These are phyloP conservation scores for Penicillium sp. DNA, from an alignment of 2,329 filamentous ascomycete genomes.

Conservation along the genomic window DNA sequence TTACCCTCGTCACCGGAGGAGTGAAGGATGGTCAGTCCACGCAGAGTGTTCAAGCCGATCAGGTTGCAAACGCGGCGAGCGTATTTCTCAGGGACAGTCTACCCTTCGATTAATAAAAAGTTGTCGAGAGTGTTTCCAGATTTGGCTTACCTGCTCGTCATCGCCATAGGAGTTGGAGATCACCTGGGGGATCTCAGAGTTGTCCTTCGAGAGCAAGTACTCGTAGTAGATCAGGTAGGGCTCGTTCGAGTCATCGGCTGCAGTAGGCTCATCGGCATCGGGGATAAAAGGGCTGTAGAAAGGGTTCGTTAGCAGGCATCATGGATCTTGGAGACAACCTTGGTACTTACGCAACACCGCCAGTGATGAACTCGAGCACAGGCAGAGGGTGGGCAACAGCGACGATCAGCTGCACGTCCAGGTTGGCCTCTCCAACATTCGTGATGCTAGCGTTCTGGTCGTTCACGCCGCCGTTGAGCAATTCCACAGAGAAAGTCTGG, in stretches of 20 bases:
- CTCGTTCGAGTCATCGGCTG: slow-evolving; percentile 61
- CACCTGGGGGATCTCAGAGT: slow-evolving; percentile 59
- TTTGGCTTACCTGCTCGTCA: slow-evolving; percentile 50
- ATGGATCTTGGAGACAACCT: background rate
- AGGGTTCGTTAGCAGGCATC: background rate
- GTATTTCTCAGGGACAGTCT: slow-evolving; percentile 63
- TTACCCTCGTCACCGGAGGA: slow-evolving; percentile 57
- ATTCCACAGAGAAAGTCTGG: slow-evolving; percentile 35
- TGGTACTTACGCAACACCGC: slow-evolving; percentile 48
- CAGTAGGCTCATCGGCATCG: slow-evolving; percentile 42
- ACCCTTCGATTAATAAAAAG: background rate
- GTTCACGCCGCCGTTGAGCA: slow-evolving; percentile 46
- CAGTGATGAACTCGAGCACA: slow-evolving; percentile 59
- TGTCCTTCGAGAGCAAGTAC: slow-evolving; percentile 55
- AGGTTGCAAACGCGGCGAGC: slow-evolving; percentile 63
- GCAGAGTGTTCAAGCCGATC: slow-evolving; percentile 66
- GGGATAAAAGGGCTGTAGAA: slow-evolving; percentile 50
- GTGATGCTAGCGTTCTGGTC: slow-evolving; percentile 42
- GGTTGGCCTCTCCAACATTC: slow-evolving; percentile 58
- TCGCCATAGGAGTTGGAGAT: slow-evolving; percentile 69
- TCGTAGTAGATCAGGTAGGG: slow-evolving; percentile 67
- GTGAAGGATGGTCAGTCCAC: slow-evolving; percentile 67
- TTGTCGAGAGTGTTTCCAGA: background rate
- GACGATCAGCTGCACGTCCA: slow-evolving; percentile 62
- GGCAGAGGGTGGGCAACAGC: slow-evolving; percentile 58